Evolutionary conservation across 768 basidiomycete species (phyloP).

Genomic region (Psilocybe subaeruginosa): DNA sequence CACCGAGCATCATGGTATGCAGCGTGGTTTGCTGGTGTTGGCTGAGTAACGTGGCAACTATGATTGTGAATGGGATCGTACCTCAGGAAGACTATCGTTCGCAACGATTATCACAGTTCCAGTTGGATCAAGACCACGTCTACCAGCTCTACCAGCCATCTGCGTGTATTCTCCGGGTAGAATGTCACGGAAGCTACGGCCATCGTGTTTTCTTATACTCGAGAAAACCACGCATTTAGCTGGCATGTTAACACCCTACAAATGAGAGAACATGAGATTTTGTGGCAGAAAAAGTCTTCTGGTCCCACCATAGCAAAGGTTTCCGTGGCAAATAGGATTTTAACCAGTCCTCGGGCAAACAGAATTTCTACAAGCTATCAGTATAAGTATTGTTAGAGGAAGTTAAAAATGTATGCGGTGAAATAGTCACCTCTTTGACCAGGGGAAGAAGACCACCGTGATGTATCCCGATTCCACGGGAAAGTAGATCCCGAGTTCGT

Average conservation of each 20-base stretch:
- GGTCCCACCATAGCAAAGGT: constrained; percentile 95
- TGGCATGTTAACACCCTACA: constrained; percentile 98
- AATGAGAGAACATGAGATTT: background rate
- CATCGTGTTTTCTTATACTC: constrained; percentile 93
- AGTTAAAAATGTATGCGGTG: background rate
- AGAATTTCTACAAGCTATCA: constrained; percentile 92
- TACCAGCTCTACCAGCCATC: constrained; percentile 98
- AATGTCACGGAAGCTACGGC: constrained; percentile 87
- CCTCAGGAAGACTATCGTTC: constrained; percentile 86
- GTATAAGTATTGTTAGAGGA: constrained; percentile 9
- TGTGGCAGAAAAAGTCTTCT: background rate
- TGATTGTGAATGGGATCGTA: constrained; percentile 29
- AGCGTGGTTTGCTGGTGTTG: constrained; percentile 66
- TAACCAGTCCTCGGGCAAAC: constrained; percentile 94
- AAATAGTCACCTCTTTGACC: constrained; percentile 82
- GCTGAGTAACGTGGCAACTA: background rate
- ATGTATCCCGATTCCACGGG: constrained; percentile 95
- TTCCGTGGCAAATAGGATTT: constrained; percentile 96
- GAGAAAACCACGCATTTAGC: constrained; percentile 97
- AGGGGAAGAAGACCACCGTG: constrained; percentile 96
- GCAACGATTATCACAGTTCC: constrained; percentile 94
- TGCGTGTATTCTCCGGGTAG: constrained; percentile 95
- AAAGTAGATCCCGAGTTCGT: constrained; percentile 86
- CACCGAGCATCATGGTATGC: constrained; percentile 92
- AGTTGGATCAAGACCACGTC: constrained; percentile 92